Conservation (phyloP, 768 basidiomycete genomes). For the Artomyces pyxidatus region DNA sequence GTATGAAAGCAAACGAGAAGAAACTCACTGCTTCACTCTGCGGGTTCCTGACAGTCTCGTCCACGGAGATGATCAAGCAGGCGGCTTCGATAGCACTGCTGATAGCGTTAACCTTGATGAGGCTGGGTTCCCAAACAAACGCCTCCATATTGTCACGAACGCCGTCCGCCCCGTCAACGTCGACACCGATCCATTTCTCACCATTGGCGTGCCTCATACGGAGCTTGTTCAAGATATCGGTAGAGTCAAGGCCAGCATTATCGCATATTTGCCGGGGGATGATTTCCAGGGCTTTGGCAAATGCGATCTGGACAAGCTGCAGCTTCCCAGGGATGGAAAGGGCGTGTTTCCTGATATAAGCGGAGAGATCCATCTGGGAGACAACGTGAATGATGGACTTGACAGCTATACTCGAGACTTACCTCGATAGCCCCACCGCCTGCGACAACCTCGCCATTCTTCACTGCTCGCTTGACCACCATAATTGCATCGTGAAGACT, state of each 20-base stretch:
- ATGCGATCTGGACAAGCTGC: constrained; percentile 89
- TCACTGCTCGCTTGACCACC: constrained; percentile 98
- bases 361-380: constrained; percentile 89
- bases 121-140: constrained; percentile 96
- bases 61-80: constrained; percentile 90
- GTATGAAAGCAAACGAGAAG: neutral
- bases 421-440: constrained; percentile 98
- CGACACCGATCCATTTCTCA: constrained; percentile 88
- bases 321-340: constrained; percentile 92
- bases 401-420: constrained; percentile 14
- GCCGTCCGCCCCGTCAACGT: constrained; percentile 83
- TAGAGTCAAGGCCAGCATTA: constrained; percentile 96
- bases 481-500: constrained; percentile 98
- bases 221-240: constrained; percentile 93
- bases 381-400: neutral
- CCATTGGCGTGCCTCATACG: constrained; percentile 92
- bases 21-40: constrained; percentile 81
- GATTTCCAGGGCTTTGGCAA: constrained; percentile 94
- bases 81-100: constrained; percentile 95
- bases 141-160: constrained; percentile 95
- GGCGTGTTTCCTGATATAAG: constrained; percentile 86
- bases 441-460: constrained; percentile 93
- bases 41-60: constrained; percentile 95
- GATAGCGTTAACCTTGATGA: constrained; percentile 94
- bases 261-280: constrained; percentile 98